phyloP scores from a whole-genome alignment of 1,284 basidiomycete species.

The Ceratobasidium sp. region DNA sequence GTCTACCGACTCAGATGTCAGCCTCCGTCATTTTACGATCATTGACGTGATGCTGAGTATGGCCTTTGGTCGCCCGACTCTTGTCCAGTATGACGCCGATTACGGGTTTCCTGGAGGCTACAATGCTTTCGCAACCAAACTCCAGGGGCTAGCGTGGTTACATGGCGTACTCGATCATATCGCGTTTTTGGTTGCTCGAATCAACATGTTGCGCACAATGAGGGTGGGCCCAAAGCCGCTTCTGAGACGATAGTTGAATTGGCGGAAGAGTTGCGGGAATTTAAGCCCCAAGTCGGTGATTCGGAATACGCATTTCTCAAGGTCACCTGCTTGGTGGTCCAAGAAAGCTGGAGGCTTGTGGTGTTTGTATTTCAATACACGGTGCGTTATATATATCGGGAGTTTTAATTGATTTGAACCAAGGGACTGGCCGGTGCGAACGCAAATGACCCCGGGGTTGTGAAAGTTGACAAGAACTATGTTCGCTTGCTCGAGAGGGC shows the following conservation, averaged over 20 bases:
- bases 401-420: background rate
- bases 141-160: constrained; percentile 12
- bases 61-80: too few relatives aligned
- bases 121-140: too few relatives aligned
- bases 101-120: background rate
- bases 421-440: constrained; percentile 12
- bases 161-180: constrained; percentile 18
- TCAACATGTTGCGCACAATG: constrained; percentile 16
- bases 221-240: constrained; percentile 10
- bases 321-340: constrained; percentile 6
- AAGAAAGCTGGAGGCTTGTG: constrained; percentile 14
- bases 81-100: constrained; percentile 23
- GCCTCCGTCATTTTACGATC: too few relatives aligned
- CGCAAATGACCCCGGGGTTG: background rate
- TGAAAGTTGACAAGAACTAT: constrained; percentile 4
- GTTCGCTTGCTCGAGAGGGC: constrained; percentile 7
- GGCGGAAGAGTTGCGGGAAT: background rate
- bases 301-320: constrained; percentile 2
- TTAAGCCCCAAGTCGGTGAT: background rate
- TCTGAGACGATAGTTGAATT: constrained; percentile 4
- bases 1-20: too few relatives aligned
- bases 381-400: background rate
- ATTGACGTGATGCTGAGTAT: too few relatives aligned
- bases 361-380: constrained; percentile 4
- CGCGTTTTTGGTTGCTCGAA: constrained; percentile 4